Conservation (phyloP, 306 rosid species). For the Pachyrhizus erosus region DNA sequence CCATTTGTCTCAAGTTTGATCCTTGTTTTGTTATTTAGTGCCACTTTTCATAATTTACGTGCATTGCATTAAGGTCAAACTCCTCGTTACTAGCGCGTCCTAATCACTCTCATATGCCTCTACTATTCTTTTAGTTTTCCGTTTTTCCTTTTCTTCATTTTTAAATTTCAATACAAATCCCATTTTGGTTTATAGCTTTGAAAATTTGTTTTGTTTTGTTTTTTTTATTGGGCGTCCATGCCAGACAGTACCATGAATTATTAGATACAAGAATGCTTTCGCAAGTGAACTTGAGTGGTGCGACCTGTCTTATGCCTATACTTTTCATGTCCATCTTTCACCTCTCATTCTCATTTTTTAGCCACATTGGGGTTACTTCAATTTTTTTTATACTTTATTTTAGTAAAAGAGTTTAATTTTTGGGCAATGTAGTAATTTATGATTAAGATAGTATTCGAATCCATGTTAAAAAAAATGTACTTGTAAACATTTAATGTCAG, state of each 20-base stretch:
- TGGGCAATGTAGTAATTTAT: no score
- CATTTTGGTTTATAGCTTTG: neutral
- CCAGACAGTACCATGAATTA: constrained; percentile 25
- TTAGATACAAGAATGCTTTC: constrained; percentile 19
- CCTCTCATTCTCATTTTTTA: constrained; percentile 10
- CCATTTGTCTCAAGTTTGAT: constrained; percentile 35
- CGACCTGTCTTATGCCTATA: neutral
- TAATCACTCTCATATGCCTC: neutral
- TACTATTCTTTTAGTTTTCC: neutral
- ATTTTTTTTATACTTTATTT: neutral
- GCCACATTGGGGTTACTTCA: neutral
- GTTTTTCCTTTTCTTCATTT: neutral
- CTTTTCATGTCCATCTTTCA: constrained; percentile 13
- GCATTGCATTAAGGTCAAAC: constrained; percentile 24
- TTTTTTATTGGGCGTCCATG: neutral
- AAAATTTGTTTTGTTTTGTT: constrained; percentile 20
- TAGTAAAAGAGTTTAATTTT: no score
- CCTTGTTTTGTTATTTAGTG: constrained; percentile 30
- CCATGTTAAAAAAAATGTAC: no score
- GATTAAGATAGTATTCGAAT: no score
- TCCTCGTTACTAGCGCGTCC: neutral
- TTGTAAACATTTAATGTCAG: neutral
- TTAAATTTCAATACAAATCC: neutral
- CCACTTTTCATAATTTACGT: neutral
- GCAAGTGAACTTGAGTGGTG: constrained; percentile 27